Percentiles rank a stretch among this genome's conserved stretches.
Evolutionary conservation across 345 rosid species (phyloP).

Genomic region (Brassica nigra): DNA sequence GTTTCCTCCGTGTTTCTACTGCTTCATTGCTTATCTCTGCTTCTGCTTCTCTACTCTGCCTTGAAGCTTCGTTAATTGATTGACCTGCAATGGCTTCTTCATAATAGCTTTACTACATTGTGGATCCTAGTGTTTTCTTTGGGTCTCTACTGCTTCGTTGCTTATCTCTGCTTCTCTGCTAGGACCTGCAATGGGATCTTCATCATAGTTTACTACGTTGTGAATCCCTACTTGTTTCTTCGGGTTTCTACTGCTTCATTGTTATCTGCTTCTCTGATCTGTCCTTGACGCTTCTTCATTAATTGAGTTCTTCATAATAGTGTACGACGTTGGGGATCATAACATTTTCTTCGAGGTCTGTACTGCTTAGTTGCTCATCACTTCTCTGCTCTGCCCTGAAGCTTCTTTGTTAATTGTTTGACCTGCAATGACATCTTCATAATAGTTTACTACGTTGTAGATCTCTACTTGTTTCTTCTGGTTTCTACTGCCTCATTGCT

Average conservation of each 20-base stretch:
- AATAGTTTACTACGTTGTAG: slow-evolving; percentile 1
- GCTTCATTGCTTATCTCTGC: slow-evolving; percentile 83
- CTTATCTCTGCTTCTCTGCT: slow-evolving; percentile 56
- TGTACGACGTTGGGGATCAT: not conserved
- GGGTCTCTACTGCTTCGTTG: slow-evolving; percentile 69
- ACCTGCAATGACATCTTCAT: slow-evolving; percentile 23
- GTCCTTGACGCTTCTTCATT: slow-evolving; percentile 12
- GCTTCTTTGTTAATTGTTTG: slow-evolving; percentile 19
- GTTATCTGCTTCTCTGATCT: slow-evolving; percentile 52
- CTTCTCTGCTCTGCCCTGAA: slow-evolving; percentile 10
- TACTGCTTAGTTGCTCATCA: too few relatives aligned
- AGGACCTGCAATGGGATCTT: too few relatives aligned
- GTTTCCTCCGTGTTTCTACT: slow-evolving; percentile 79
- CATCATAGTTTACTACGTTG: not conserved
- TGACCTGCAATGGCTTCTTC: slow-evolving; percentile 20
- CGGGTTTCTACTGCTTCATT: slow-evolving; percentile 71
- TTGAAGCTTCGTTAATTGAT: slow-evolving; percentile 11
- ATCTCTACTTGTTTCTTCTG: slow-evolving; percentile 26
- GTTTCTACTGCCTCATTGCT: slow-evolving; percentile 77
- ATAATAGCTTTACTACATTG: not conserved
- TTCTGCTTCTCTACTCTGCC: slow-evolving; percentile 18
- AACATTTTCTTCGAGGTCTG: too few relatives aligned
- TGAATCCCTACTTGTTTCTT: not conserved
- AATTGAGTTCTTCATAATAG: slow-evolving; percentile 12
- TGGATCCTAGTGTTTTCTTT: not conserved